phyloP scores from a whole-genome alignment of 495 filamentous ascomycete species.

The Chaetomidium leptoderma region DNA sequence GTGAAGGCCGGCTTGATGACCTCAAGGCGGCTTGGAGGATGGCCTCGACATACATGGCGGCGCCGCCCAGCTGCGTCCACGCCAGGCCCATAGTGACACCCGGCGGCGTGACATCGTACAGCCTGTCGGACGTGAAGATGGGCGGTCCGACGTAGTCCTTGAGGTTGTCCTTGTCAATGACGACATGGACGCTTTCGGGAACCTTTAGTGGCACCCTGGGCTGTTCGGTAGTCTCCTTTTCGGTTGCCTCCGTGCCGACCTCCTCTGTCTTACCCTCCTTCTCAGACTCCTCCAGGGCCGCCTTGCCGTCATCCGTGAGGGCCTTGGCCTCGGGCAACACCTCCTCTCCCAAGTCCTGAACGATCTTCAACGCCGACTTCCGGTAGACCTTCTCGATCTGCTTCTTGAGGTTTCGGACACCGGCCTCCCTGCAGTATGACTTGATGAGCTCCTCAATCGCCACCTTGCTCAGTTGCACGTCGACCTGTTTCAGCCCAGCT shows the following conservation, averaged over 20 bases:
- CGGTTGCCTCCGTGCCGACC: constrained; percentile 18
- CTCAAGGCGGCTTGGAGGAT: constrained; percentile 81
- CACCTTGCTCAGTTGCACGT: constrained; percentile 74
- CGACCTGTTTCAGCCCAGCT: constrained; percentile 83
- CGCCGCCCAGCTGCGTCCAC: constrained; percentile 97
- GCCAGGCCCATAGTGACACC: constrained; percentile 98
- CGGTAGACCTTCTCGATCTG: constrained; percentile 99
- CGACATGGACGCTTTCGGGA: constrained; percentile 80
- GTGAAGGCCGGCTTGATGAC: constrained; percentile 63
- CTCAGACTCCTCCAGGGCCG: constrained; percentile 60
- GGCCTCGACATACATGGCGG: constrained; percentile 94
- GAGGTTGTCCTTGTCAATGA: constrained; percentile 82
- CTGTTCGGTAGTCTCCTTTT: constrained; percentile 50
- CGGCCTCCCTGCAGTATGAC: constrained; percentile 94
- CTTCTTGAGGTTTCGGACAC: constrained; percentile 97
- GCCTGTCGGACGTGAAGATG: constrained; percentile 88
- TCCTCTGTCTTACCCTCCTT: constrained; percentile 24
- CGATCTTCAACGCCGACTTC: constrained; percentile 94
- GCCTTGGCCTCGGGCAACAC: constrained; percentile 76
- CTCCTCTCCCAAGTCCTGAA: constrained; percentile 89
- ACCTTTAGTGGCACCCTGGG: constrained; percentile 80
- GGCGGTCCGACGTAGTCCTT: constrained; percentile 98
- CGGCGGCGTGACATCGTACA: constrained; percentile 92
- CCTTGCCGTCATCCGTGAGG: constrained; percentile 83
- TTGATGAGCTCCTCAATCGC: constrained; percentile 97